Conservation (phyloP, 805 yeast genomes). For the Pichia nanzhaoensis region DNA sequence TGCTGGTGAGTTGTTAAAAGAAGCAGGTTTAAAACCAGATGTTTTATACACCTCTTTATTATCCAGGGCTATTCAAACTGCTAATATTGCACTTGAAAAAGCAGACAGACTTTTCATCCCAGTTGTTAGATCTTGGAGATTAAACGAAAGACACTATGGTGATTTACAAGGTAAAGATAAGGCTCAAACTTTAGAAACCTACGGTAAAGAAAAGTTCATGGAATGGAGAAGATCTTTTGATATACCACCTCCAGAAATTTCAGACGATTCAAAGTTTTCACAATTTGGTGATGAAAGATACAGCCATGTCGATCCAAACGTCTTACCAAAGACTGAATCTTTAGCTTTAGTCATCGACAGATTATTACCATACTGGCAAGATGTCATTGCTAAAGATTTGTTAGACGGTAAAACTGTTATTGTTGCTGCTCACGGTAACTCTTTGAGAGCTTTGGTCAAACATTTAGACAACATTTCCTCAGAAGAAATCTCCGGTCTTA, state of each 20-base stretch:
- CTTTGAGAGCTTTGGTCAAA: constrained; percentile 93
- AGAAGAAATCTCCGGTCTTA: constrained; percentile 85
- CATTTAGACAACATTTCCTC: constrained; percentile 91
- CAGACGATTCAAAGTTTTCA: constrained; percentile 69
- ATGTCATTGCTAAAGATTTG: constrained; percentile 78
- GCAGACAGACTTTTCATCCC: constrained; percentile 91
- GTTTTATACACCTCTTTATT: constrained; percentile 85
- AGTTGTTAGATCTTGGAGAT: constrained; percentile 93
- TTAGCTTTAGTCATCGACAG: constrained; percentile 92
- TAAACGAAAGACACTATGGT: constrained; percentile 99
- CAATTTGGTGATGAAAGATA: constrained; percentile 85
- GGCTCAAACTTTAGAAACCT: constrained; percentile 82
- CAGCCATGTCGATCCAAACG: constrained; percentile 74
- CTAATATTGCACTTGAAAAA: constrained; percentile 82
- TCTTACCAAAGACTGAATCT: constrained; percentile 90
- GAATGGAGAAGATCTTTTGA: constrained; percentile 97
- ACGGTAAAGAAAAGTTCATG: constrained; percentile 90
- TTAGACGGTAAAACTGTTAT: constrained; percentile 84
- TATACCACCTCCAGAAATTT: constrained; percentile 90
- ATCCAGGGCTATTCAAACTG: constrained; percentile 95
- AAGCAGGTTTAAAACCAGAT: constrained; percentile 80
- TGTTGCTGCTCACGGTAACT: constrained; percentile 97
- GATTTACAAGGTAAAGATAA: constrained; percentile 98
- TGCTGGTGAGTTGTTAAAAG: constrained; percentile 89
- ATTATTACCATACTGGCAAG: constrained; percentile 95